Evolutionary conservation across 208 protist genomes (phyloP), one percentile per base, ranked within the genome.

Genomic region (Sergeia podlipaevii): DNA sequence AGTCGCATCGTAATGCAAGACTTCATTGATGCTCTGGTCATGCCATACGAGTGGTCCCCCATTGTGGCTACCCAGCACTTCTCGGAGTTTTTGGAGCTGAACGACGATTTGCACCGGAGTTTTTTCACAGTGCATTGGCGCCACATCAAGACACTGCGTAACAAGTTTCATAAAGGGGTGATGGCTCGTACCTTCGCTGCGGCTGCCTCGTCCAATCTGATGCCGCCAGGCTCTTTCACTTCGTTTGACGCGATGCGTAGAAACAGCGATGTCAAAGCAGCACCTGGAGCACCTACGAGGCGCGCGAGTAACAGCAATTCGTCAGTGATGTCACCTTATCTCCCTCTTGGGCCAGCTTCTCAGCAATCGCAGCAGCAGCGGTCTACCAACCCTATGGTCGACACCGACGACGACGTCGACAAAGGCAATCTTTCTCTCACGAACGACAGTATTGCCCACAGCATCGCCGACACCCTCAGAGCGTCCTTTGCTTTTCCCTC

Each of bases 21-120:
- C 60, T 78, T 80, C 60, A 59, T 82, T 15, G 59, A 74, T 48
- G 67, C 80, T 3, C 24, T 80, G n/a, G 53, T 65, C 1, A 32
- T 18, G 34, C 74, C 80, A 15, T 60, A 60, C 37, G 52, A 50
- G 37, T 83, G 68, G 65, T 68, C 65, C 2, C 39, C 59, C 0
- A 23, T 48, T 11, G 2, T n/a, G 1, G 53, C 74, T 3, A 73
- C 71, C 8, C 45, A 39, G 0, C 54, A 86, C 46, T 70, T 79
- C 60, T 76, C 70, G 11, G 23, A 28, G 0, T 74, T 79, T 17
- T 54, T 80, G 17, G 34, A 49, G 2, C 51, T 85, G 8, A 74
- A 66, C 41, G 18, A 20, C 2, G 61, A 65, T 3, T 34, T 80
- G 20, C 66, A 72, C 41, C 48, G 56, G 21, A 55, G 52, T 11